Percentiles rank a stretch among this genome's conserved stretches.
These are phyloP conservation scores for Dioszegia hungarica DNA, from an alignment of 768 basidiomycete species.

Conservation along the genomic window DNA sequence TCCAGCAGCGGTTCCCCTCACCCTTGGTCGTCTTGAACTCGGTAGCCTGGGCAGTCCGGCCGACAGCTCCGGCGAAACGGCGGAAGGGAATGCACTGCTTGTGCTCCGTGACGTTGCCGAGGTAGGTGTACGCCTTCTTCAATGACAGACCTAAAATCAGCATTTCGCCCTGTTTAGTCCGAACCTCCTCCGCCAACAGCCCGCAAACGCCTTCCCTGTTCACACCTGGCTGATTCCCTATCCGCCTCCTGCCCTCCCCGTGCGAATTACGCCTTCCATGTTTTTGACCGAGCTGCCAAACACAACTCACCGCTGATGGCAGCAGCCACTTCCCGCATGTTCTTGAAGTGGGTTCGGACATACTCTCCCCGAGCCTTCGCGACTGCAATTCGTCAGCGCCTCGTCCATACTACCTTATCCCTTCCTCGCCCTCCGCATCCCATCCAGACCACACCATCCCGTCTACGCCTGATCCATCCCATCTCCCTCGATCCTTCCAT, in stretches of 20 bases:
- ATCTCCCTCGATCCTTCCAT: neutral
- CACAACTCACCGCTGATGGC: constrained; percentile 70
- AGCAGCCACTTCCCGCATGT: constrained; percentile 98
- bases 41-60: constrained; percentile 89
- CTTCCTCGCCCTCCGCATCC: neutral
- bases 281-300: neutral
- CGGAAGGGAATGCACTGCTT: constrained; percentile 96
- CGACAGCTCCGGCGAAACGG: constrained; percentile 90
- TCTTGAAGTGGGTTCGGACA: constrained; percentile 99
- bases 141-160: constrained; percentile 70
- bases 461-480: neutral
- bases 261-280: too few relatives aligned
- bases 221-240: too few relatives aligned
- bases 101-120: constrained; percentile 90
- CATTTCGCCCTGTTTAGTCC: neutral
- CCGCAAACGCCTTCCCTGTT: too few relatives aligned
- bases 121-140: constrained; percentile 90
- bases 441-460: neutral
- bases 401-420: neutral
- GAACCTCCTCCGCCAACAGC: neutral
- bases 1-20: constrained; percentile 49
- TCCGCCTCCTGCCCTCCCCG: neutral
- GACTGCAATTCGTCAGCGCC: constrained; percentile 53
- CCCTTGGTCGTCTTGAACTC: constrained; percentile 96
- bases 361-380: constrained; percentile 92